Conservation (phyloP, 345 rosid species). For the Arabidopsis thaliana region DNA sequence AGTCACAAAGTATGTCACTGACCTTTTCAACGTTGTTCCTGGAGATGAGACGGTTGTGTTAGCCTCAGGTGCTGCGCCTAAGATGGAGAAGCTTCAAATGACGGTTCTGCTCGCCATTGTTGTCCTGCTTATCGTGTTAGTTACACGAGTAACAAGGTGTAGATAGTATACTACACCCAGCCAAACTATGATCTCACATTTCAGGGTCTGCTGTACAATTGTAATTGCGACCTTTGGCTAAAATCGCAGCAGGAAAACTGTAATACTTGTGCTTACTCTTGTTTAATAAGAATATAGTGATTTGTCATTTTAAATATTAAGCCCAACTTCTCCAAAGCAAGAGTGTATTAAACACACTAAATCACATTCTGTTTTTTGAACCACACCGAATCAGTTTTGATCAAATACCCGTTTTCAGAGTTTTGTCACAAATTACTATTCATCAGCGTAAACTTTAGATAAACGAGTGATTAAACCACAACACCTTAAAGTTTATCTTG, state of each 20-base stretch:
- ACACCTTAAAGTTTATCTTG: conserved; percentile 30
- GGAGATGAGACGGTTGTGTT: conserved; percentile 42
- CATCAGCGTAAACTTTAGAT: conserved; percentile 19
- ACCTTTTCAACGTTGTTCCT: conserved; percentile 52
- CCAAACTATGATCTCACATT: conserved; percentile 17
- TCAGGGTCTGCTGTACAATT: conserved; percentile 1
- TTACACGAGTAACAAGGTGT: conserved; percentile 57
- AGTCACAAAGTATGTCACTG: conserved; percentile 54
- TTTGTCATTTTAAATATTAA: conserved; percentile 17
- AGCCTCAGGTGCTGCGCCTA: conserved; percentile 46
- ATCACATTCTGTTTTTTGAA: conserved; percentile 20
- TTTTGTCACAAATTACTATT: conserved; percentile 15
- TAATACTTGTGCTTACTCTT: conserved; percentile 11
- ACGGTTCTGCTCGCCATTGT: conserved; percentile 70
- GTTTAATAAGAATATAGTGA: conserved; percentile 28
- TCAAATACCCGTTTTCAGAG: conserved; percentile 8
- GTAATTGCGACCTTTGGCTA: neutral
- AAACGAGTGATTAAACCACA: conserved; percentile 27
- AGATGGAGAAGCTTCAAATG: conserved; percentile 66
- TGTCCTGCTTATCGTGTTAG: conserved; percentile 76
- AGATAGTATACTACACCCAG: neutral
- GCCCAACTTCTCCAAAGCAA: conserved; percentile 4
- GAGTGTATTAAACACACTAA: conserved; percentile 21
- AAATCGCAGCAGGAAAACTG: neutral
- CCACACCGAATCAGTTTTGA: conserved; percentile 11